Evolutionary conservation across 306 rosid genomes (phyloP).

Genomic region (Prinsepia uniflora): DNA sequence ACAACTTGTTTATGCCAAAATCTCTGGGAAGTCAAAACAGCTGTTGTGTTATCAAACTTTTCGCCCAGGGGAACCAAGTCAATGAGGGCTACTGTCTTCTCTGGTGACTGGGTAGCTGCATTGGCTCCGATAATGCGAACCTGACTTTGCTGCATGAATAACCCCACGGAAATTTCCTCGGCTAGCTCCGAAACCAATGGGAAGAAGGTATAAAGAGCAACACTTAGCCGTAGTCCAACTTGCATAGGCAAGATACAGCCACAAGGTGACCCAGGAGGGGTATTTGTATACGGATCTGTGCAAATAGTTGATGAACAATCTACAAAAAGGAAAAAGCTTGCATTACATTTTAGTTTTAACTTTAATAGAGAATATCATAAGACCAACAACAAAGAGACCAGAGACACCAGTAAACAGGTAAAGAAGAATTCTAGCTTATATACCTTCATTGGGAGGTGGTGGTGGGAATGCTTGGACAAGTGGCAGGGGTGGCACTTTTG

Average conservation of each 20-base stretch:
- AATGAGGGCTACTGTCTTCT: conserved; percentile 65
- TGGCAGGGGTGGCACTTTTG: conserved; percentile 48
- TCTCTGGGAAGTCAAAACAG: conserved; percentile 62
- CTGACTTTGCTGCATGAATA: conserved; percentile 76
- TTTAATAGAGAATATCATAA: conserved; percentile 14
- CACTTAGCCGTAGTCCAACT: conserved; percentile 71
- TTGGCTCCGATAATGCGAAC: conserved; percentile 84
- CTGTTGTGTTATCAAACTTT: conserved; percentile 65
- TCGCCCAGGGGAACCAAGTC: conserved; percentile 78
- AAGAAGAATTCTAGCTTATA: conserved; percentile 15
- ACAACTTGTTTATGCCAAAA: conserved; percentile 81
- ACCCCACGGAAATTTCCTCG: conserved; percentile 54
- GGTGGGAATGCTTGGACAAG: conserved; percentile 69
- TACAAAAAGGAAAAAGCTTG: conserved; percentile 34
- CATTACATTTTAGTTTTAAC: conserved; percentile 25
- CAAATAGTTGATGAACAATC: conserved; percentile 71
- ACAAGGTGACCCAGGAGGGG: conserved; percentile 94
- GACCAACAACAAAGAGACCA: conserved; percentile 14
- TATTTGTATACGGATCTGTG: conserved; percentile 65
- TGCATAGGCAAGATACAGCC: conserved; percentile 83
- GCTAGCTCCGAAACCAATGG: conserved; percentile 84
- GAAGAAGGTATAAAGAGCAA: conserved; percentile 76
- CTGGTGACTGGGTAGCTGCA: conserved; percentile 66
- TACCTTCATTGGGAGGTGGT: conserved; percentile 97
- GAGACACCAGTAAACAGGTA: conserved; percentile 9